These are phyloP conservation scores for Ophiocordyceps polyrhachis-furcata DNA, from an alignment of 2,329 filamentous ascomycete species.

Conservation along the genomic window DNA sequence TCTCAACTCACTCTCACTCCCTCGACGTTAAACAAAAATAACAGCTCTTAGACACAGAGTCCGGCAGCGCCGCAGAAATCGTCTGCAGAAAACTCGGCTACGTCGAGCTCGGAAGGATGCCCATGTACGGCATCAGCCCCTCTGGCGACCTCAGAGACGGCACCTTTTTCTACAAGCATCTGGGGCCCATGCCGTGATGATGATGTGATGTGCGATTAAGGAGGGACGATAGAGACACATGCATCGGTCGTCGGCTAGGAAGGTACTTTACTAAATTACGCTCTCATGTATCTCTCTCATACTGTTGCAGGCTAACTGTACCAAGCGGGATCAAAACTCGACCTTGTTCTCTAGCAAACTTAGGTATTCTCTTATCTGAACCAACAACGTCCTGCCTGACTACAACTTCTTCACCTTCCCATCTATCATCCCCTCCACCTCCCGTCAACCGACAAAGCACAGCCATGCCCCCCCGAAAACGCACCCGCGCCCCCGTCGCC, in stretches of 20 bases:
- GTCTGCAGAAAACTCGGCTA: constrained; percentile 40
- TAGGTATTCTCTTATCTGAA: too few relatives aligned
- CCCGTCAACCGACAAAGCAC: neutral
- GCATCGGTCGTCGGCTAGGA: too few relatives aligned
- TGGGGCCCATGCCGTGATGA: constrained; percentile 9
- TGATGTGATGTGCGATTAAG: neutral
- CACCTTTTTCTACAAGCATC: constrained; percentile 40
- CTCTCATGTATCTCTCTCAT: too few relatives aligned
- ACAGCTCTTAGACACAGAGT: constrained; percentile 33
- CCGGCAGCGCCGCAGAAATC: constrained; percentile 30
- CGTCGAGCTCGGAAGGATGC: constrained; percentile 32
- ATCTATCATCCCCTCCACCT: neutral
- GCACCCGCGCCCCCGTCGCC: neutral
- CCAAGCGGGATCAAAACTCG: too few relatives aligned
- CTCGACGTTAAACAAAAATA: too few relatives aligned
- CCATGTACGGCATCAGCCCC: constrained; percentile 31
- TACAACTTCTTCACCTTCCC: neutral
- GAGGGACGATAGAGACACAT: neutral
- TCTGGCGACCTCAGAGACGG: constrained; percentile 28
- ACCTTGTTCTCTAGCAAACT: too few relatives aligned
- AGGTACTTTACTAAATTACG: too few relatives aligned
- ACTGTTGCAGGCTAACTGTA: too few relatives aligned
- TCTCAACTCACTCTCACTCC: too few relatives aligned
- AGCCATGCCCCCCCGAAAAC: neutral
- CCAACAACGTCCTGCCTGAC: too few relatives aligned